A percentile compares a stretch with the other conserved stretches of the same genome.
Conservation (phyloP, 1,284 basidiomycete genomes). For the Naganishia sp. region DNA sequence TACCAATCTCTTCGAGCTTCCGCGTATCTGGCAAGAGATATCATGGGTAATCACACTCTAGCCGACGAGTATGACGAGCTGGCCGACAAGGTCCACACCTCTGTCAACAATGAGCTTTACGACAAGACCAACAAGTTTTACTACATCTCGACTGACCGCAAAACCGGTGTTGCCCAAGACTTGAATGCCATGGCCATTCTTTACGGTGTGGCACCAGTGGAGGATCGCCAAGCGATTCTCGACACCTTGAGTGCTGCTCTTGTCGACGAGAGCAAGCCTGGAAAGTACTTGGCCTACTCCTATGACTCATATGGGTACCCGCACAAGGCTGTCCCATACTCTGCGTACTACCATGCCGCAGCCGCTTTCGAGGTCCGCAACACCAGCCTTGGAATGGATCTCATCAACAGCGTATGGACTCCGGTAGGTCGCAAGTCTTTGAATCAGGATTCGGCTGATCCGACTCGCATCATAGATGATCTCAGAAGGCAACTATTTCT, state of each 20-base stretch:
- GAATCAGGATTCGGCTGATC: not conserved
- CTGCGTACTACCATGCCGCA: conserved; percentile 11
- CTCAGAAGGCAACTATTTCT: conserved; percentile 9
- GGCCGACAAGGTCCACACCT: conserved; percentile 14
- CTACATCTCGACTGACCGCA: conserved; percentile 24
- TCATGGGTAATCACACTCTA: not conserved
- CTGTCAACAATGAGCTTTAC: conserved; percentile 11
- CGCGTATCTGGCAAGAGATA: not conserved
- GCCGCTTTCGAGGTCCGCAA: conserved; percentile 17
- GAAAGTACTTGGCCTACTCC: conserved; percentile 15
- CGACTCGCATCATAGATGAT: not conserved
- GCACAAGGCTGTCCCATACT: conserved; percentile 14
- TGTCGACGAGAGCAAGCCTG: conserved; percentile 13
- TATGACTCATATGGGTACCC: conserved; percentile 15
- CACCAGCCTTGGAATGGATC: conserved; percentile 16
- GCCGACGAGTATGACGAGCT: conserved; percentile 6
- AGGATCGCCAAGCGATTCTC: conserved; percentile 18
- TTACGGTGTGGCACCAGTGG: conserved; percentile 10
- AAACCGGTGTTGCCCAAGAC: conserved; percentile 18
- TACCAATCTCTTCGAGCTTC: conserved; percentile 16
- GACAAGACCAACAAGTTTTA: conserved; percentile 16
- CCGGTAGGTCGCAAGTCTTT: not conserved
- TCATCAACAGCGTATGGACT: conserved; percentile 20
- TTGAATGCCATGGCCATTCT: conserved; percentile 19
- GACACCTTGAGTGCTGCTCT: conserved; percentile 8